Evolutionary conservation across 495 filamentous ascomycete genomes (phyloP).

Genomic region (Annulohypoxylon nitens): DNA sequence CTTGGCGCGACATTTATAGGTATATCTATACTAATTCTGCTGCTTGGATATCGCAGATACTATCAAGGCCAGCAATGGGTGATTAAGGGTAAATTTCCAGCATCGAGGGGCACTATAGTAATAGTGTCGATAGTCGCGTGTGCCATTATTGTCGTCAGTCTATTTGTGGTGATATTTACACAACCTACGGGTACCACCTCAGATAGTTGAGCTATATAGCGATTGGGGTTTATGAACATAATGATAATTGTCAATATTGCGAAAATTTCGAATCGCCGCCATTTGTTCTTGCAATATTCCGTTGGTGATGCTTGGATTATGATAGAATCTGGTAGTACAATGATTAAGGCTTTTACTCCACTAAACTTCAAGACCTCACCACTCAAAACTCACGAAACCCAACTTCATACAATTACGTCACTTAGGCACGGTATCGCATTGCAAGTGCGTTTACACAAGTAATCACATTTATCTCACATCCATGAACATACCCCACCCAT

Average conservation of each 20-base stretch:
- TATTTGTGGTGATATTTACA: constrained; percentile 78
- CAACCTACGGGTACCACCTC: constrained; percentile 67
- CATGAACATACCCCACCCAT: constrained; percentile 40
- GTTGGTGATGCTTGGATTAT: not conserved
- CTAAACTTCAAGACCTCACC: constrained; percentile 29
- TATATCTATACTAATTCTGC: constrained; percentile 86
- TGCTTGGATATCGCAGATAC: constrained; percentile 78
- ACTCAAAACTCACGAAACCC: constrained; percentile 17
- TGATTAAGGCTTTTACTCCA: constrained; percentile 28
- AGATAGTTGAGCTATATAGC: constrained; percentile 53
- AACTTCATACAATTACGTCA: not conserved
- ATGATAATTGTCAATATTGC: constrained; percentile 20
- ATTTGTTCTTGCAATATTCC: no score
- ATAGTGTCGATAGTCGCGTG: constrained; percentile 77
- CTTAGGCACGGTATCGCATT: not conserved
- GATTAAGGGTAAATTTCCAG: constrained; percentile 92
- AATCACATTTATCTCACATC: not conserved
- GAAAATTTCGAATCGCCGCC: not conserved
- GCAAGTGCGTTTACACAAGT: not conserved
- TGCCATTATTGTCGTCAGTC: constrained; percentile 75
- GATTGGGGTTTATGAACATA: not conserved
- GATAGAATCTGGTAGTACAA: constrained; percentile 15
- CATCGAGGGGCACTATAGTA: constrained; percentile 87
- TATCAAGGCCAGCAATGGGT: constrained; percentile 84
- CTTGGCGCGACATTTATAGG: constrained; percentile 93